Percentiles rank a stretch among this genome's conserved stretches.
These are phyloP conservation scores for Volvox africanus DNA, from an alignment of 139 green algal species.

Conservation along the genomic window DNA sequence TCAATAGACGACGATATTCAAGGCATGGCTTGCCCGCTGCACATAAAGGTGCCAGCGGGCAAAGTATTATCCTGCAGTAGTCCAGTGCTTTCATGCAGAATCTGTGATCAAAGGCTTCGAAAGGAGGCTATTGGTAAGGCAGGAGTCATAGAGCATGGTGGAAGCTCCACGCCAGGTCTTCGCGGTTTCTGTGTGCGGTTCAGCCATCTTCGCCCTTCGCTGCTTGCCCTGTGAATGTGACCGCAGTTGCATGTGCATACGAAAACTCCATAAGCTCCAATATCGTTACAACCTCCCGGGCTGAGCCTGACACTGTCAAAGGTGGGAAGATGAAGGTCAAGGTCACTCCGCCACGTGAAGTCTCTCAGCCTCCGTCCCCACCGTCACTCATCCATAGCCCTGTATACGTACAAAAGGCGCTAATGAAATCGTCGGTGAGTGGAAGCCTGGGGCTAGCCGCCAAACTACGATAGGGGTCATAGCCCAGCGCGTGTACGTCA, in stretches of 20 bases:
- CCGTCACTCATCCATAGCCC: conserved; percentile 42
- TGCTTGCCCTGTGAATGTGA: not conserved
- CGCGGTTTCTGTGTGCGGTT: too few relatives aligned
- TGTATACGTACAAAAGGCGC: conserved; percentile 19
- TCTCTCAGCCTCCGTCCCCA: not conserved
- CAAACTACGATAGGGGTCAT: too few relatives aligned
- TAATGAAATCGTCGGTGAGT: conserved; percentile 34
- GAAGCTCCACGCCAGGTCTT: too few relatives aligned
- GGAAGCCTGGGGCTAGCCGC: too few relatives aligned
- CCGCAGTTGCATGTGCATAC: not conserved
- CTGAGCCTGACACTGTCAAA: too few relatives aligned
- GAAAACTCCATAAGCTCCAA: not conserved
- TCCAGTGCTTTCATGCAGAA: not conserved
- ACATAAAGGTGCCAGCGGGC: not conserved
- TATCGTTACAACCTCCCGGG: not conserved
- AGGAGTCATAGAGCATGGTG: not conserved
- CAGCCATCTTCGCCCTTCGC: too few relatives aligned
- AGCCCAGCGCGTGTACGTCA: not conserved
- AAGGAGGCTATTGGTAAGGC: not conserved
- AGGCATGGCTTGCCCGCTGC: conserved; percentile 2
- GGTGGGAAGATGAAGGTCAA: not conserved
- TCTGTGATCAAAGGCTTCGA: not conserved
- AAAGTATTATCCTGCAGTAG: not conserved
- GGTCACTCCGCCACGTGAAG: not conserved
- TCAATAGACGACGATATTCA: not conserved